phyloP scores from a whole-genome alignment of 345 rosid species.

The rapeseed (Brassica napus) region Da-Ae NC_063445.1:51042501-51043000 shows the following conservation, averaged over 20 bases:
- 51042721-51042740: conserved; percentile 68
- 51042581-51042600: conserved; percentile 74
- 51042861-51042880: conserved; percentile 72
- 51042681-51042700: conserved; percentile 84
- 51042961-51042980: conserved; percentile 43
- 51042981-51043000: conserved; percentile 44
- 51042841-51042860: conserved; percentile 51
- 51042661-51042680: conserved; percentile 81
- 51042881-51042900: conserved; percentile 56
- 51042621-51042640: conserved; percentile 76
- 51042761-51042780: conserved; percentile 70
- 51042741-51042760: conserved; percentile 88
- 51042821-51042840: conserved; percentile 71
- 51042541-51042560: conserved; percentile 53
- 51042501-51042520: conserved; percentile 49
- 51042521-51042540: conserved; percentile 24
- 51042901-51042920: conserved; percentile 63
- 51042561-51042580: conserved; percentile 56
- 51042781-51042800: conserved; percentile 68
- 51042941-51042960: conserved; percentile 66
- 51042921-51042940: conserved; percentile 66
- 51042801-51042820: conserved; percentile 78
- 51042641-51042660: conserved; percentile 75
- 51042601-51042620: conserved; percentile 73
- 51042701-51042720: conserved; percentile 44